Evolutionary conservation across 331 rosid species (phyloP), one percentile per base, ranked within the genome.

Genomic region (Acacia pycnantha): DNA sequence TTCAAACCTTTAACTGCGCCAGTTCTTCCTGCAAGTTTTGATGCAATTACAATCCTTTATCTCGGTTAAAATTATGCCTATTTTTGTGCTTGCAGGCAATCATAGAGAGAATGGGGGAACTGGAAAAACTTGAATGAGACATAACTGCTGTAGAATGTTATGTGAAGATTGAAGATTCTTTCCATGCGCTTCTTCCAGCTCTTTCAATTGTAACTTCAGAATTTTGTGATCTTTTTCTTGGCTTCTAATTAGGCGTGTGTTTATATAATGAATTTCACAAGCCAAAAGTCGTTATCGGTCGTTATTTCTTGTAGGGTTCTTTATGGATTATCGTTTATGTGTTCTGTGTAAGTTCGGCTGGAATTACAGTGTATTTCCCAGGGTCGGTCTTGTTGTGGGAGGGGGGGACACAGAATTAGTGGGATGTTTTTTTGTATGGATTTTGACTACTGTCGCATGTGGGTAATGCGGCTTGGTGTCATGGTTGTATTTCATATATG

Each of bases 71-170:
- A n/a, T 65, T 47, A 18, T 61, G 58, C 51, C 69, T 40, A 24
- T 77, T 19, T 69, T 59, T 70, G 84, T 68, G 65, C 54, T 85
- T 43, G 90, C 97, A 95, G 99, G 99, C 98, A 0, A 95, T 95
- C 77, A 95, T 95, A 78, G 99, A 95, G 85, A 93, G 99, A 80
- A 95, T 95, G 99, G 99, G 98, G 65, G 98, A 95, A 77, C 92
- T 95, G 83, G 99, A 95, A 89, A 95, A 95, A 88, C 89, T 95
- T 44, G 99, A 95, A 83, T 95, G 91, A 95, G 46, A 72, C 37
- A 4, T 71, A 21, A 22, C 44, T 21, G 50, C 27, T 50, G 29
- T 61, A 31, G 61, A 61, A 51, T 69, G 65, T 40, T 44, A 11
- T 56, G 37, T 35, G 73, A 29, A 33, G 53, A 59, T 76, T 79